These are phyloP conservation scores for Quercus phellos DNA, from an alignment of 331 rosid genomes.

Conservation along the genomic window DNA sequence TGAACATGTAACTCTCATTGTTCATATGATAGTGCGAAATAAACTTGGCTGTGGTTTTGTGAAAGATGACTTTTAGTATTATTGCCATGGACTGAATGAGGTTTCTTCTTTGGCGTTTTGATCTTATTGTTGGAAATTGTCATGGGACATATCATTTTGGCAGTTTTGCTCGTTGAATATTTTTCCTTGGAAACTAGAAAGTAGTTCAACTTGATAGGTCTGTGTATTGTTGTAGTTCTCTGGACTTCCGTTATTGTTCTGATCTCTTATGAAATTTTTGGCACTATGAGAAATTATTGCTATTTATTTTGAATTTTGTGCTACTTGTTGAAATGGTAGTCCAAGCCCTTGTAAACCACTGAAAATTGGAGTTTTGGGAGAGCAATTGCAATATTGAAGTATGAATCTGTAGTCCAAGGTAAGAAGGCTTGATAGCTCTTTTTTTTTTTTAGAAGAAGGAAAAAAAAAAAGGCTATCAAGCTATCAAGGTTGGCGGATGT, in stretches of 20 bases:
- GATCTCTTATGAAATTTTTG: not conserved
- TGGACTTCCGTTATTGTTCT: not conserved
- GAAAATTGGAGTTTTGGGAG: not conserved
- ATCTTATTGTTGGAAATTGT: conserved; percentile 41
- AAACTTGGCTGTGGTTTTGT: conserved; percentile 42
- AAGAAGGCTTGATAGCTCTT: too few species aligned
- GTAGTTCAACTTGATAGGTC: conserved; percentile 23
- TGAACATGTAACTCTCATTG: conserved; percentile 56
- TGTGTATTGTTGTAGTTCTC: conserved; percentile 24
- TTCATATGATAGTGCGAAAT: conserved; percentile 56
- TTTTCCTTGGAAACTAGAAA: conserved; percentile 21
- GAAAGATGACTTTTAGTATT: conserved; percentile 38
- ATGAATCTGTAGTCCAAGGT: too few species aligned
- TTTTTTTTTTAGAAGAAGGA: too few species aligned
- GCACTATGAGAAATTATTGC: not conserved
- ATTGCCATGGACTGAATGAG: conserved; percentile 41
- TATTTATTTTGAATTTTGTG: not conserved
- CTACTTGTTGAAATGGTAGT: not conserved
- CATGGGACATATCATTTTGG: conserved; percentile 28
- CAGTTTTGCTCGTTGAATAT: conserved; percentile 29
- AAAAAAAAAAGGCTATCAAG: too few species aligned
- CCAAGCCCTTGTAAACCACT: not conserved
- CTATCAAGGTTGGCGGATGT: too few species aligned
- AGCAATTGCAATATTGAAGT: too few species aligned
- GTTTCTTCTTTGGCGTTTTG: conserved; percentile 26